Base-by-base conservation (phyloP, 257 asterid genomes). In the Plectranthus barbatus region DNA sequence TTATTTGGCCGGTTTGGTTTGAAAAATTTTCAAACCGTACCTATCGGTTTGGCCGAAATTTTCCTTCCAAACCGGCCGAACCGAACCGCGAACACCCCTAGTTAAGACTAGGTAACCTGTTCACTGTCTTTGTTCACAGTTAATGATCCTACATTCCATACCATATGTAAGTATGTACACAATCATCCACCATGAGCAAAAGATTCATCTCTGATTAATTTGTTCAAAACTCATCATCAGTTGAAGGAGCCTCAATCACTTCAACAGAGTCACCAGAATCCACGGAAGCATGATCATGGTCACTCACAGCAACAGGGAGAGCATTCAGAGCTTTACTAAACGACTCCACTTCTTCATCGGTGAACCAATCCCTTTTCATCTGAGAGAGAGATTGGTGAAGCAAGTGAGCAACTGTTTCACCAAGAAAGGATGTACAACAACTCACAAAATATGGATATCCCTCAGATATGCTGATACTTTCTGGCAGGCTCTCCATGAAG, bases 371-470 rank as follows among this genome's bases (percentile, higher is more conserved):
- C 34, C 67, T 51, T 46, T 68, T 80, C 90, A 86, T 82, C 96
- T 85, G 68, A 4, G n/a, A n/a, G n/a, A 54, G n/a, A 23, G 1
- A 9, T 42, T 8, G 0, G 21, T 53, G 34, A 31, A 7, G 23
- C 29, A 56, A 21, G n/a, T 40, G 5, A 9, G n/a, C 41, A 11
- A 26, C 36, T 17, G 15, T 11, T 2, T 5, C 11, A 46, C 6
- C 3, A 19, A 29, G 21, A 31, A 7, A 19, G 10, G 0, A 47
- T 7, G n/a, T n/a, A n/a, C n/a, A 46, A 52, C 7, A 41, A 74
- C 95, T 88, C 68, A 88, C 95, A 50, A 79, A 79, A 72, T 84
- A 81, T 6, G 95, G 95, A 64, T 79, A 84, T 60, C 88, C 88
- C 20, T 79, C 75, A 0, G 84, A 80, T n/a, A 56, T 3, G 75